Evolutionary conservation across 1,284 basidiomycete species (phyloP).

Genomic region (Rhizoctonia solani): DNA sequence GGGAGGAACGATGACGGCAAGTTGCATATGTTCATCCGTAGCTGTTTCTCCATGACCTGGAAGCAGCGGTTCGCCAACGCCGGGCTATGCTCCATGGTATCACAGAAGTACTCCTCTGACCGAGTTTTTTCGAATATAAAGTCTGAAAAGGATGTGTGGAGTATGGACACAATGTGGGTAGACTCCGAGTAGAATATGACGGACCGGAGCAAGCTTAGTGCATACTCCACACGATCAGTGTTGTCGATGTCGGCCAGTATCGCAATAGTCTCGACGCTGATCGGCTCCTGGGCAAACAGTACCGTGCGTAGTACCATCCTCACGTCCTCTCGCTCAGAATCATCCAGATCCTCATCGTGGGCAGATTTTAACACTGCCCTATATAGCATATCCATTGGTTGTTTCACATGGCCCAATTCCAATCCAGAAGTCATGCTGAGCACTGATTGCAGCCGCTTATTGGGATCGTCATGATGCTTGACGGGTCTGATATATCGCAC

Average conservation of each 20-base stretch:
- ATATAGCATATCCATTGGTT: background rate
- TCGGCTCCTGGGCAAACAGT: background rate
- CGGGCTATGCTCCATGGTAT: background rate
- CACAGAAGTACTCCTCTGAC: background rate
- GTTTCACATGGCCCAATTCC: background rate
- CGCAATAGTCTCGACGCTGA: background rate
- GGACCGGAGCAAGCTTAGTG: background rate
- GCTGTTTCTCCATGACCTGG: background rate
- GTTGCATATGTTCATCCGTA: constrained; percentile 3
- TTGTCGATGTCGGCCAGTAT: background rate
- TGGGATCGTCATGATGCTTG: background rate
- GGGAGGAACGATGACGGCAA: background rate
- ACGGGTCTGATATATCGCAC: constrained; percentile 3
- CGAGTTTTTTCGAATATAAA: background rate
- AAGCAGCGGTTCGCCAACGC: background rate
- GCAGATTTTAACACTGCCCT: background rate
- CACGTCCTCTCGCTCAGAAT: background rate
- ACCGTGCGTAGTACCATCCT: background rate
- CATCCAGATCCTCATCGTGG: background rate
- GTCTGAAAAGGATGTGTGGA: constrained; percentile 20
- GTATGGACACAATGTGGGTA: background rate
- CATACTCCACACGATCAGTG: background rate
- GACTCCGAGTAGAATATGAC: background rate
- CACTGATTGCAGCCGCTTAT: background rate
- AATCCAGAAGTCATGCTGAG: background rate